A percentile compares a stretch with the other conserved stretches of the same genome.
phyloP scores from a whole-genome alignment of 2,329 filamentous ascomycete genomes.

The Penicillium sp. region DNA sequence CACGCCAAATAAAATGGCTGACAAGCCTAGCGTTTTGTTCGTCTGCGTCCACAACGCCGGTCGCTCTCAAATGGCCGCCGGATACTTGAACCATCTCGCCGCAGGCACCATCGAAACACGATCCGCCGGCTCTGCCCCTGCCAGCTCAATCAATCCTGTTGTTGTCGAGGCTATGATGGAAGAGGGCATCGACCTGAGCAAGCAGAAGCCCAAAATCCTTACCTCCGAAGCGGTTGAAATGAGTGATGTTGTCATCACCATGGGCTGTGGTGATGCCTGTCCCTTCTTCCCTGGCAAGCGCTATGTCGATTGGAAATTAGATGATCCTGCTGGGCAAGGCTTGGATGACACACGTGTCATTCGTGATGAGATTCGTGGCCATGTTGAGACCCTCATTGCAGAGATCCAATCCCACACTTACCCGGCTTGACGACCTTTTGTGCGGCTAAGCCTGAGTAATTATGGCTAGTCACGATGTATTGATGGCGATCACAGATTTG shows the following conservation, averaged over 20 bases:
- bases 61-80: constrained; percentile 33
- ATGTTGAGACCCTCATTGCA: constrained; percentile 22
- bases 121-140: constrained; percentile 33
- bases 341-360: constrained; percentile 27
- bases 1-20: too few relatives aligned
- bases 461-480: too few relatives aligned
- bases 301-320: constrained; percentile 32
- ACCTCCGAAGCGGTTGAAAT: constrained; percentile 25
- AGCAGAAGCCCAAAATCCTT: constrained; percentile 31
- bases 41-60: constrained; percentile 35
- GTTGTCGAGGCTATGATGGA: constrained; percentile 32
- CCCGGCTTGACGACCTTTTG: too few relatives aligned
- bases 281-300: constrained; percentile 32
- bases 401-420: constrained; percentile 17
- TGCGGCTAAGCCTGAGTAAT: too few relatives aligned
- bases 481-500: too few relatives aligned
- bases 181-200: constrained; percentile 30
- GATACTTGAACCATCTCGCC: constrained; percentile 24
- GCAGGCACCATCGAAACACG: constrained; percentile 26
- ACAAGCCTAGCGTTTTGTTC: constrained; percentile 31
- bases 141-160: constrained; percentile 27
- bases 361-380: constrained; percentile 27
- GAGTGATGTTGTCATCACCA: constrained; percentile 33
- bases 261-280: constrained; percentile 34
- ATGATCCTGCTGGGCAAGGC: constrained; percentile 30